Evolutionary conservation across 441 rosid genomes (phyloP), one percentile per base, ranked within the genome.

Genomic region (Corymbia citriodora): DNA sequence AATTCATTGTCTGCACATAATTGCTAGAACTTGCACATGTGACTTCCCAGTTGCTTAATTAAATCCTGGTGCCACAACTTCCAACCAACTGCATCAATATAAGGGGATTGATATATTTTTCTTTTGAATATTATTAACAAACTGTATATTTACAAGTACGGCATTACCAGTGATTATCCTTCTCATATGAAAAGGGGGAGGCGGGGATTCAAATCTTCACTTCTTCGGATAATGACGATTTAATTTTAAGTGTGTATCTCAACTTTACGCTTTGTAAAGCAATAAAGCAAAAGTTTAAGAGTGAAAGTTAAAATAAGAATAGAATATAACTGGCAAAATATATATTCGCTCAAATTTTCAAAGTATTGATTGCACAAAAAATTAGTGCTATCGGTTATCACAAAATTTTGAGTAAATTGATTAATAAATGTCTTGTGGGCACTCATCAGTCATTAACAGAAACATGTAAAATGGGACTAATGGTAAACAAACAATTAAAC

Each of bases 31-130:
- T 72, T 21, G 83, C 23, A 36, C 83, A 2, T 36, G 10, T 1
- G 1, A 72, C 65, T 36, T 27, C 16, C 27, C 45, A 0, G 3
- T 40, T 72, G 19, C 29, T 36, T 10, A 19, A 15, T 49, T 36
- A 36, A 72, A 72, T 72, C 29, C 0, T 18, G 1, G 6, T 36
- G 83, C 4, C 13, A 36, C 16, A 3, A 72, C 49, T 19, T 36
- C 15, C 9, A 9, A 6, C 23, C 50, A 19, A 70, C 1, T 3
- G 0, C 18, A 7, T 31, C 23, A 2, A 70, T 12, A 12, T 33
- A 17, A 33, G 25, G 0, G 0, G 5, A 36, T 36, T 72, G 11
- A 25, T 1, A 4, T 10, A 19, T 12, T 1, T 72, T 5, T 33
- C 31, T 18, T 72, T 18, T 2, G 23, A 12, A 72, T 72, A 33